These are phyloP conservation scores for Starmera caribaea DNA, from an alignment of 805 yeast species.

Conservation along the genomic window DNA sequence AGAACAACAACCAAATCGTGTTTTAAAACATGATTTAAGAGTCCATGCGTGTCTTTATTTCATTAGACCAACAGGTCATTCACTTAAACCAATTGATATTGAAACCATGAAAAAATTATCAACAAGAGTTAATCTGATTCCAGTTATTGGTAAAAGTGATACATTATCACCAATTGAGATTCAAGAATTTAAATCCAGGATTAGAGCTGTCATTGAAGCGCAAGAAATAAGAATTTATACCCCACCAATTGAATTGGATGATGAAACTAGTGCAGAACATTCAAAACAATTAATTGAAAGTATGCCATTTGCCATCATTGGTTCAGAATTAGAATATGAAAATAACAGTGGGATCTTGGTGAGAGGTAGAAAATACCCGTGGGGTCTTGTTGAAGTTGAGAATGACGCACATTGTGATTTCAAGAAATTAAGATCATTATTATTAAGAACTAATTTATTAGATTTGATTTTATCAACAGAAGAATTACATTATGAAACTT, in stretches of 20 bases:
- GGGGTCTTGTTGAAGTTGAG: conserved; percentile 87
- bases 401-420: conserved; percentile 82
- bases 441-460: conserved; percentile 75
- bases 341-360: conserved; percentile 53
- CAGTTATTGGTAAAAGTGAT: conserved; percentile 84
- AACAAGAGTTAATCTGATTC: conserved; percentile 76
- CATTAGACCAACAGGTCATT: conserved; percentile 85
- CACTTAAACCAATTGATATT: conserved; percentile 79
- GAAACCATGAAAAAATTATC: conserved; percentile 80
- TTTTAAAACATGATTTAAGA: conserved; percentile 61
- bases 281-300: conserved; percentile 71
- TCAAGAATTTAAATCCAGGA: conserved; percentile 58
- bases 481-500: conserved; percentile 73
- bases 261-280: conserved; percentile 69
- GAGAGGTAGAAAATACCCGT: conserved; percentile 78
- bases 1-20: conserved; percentile 83
- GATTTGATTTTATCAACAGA: conserved; percentile 74
- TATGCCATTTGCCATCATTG: conserved; percentile 83
- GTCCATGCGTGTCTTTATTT: conserved; percentile 89
- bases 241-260: conserved; percentile 72
- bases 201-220: conserved; percentile 74
- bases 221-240: conserved; percentile 79
- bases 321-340: conserved; percentile 64
- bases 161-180: conserved; percentile 67
- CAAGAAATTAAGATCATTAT: conserved; percentile 65